A percentile compares a stretch with the other conserved stretches of the same genome.
Evolutionary conservation across 257 asterid genomes (phyloP).

Genomic region (Linderniella brevidens): DNA sequence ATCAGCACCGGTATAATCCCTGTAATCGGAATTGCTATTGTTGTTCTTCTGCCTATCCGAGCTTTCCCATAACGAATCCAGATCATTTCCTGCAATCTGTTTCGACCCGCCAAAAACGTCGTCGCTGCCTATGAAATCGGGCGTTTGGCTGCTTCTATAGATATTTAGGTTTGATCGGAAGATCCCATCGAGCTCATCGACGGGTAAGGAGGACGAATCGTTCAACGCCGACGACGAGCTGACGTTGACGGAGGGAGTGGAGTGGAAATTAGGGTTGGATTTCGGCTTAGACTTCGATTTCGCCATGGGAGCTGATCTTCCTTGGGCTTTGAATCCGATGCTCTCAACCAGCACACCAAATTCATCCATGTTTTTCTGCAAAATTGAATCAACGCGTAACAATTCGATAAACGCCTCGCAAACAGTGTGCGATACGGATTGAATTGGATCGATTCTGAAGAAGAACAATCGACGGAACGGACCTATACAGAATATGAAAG

Average conservation of each 20-base stretch:
- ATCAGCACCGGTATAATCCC: conserved; percentile 13
- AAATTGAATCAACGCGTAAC: too few species aligned
- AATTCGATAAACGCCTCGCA: too few species aligned
- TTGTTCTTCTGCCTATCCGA: conserved; percentile 10
- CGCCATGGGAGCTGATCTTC: conserved; percentile 63
- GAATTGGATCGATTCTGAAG: too few species aligned
- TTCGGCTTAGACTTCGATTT: conserved; percentile 39
- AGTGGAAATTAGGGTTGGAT: conserved; percentile 6
- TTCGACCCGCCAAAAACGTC: conserved; percentile 46
- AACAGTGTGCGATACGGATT: too few species aligned
- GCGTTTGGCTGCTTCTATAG: conserved; percentile 13
- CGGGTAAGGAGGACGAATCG: conserved; percentile 29
- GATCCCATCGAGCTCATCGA: conserved; percentile 61
- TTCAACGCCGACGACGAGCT: conserved; percentile 19
- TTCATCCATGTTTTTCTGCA: conserved; percentile 40
- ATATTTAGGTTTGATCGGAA: conserved; percentile 22
- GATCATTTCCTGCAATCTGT: conserved; percentile 28
- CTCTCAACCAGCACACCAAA: conserved; percentile 80
- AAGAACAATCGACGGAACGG: too few species aligned
- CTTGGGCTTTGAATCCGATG: conserved; percentile 58
- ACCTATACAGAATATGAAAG: too few species aligned
- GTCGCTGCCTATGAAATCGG: conserved; percentile 17
- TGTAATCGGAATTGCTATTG: conserved; percentile 8
- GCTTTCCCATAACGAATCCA: conserved; percentile 40
- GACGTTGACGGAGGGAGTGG: conserved; percentile 5